A percentile compares a stretch with the other conserved stretches of the same genome.
These are phyloP conservation scores for Thelonectria rubi DNA, from an alignment of 2,329 filamentous ascomycete species.

Conservation along the genomic window DNA sequence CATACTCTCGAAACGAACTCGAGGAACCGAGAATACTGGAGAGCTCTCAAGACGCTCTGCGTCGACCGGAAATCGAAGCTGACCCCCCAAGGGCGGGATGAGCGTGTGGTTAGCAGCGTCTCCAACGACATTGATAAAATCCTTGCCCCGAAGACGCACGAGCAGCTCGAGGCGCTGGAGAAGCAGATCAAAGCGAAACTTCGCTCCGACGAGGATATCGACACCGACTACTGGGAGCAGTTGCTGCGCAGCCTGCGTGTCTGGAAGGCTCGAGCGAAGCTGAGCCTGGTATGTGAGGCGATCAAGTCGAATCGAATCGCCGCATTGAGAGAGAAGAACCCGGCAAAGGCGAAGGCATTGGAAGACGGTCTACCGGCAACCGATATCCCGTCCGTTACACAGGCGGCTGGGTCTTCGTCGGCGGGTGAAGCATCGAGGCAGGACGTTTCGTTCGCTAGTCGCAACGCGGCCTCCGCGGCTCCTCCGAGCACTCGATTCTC, in stretches of 20 bases:
- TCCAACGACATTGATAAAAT: conserved; percentile 88
- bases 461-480: conserved; percentile 51
- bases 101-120: conserved; percentile 82
- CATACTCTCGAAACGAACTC: conserved; percentile 80
- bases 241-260: conserved; percentile 83
- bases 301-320: conserved; percentile 76
- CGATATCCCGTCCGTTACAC: conserved; percentile 15
- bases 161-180: conserved; percentile 88
- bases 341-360: conserved; percentile 65
- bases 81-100: conserved; percentile 68
- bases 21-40: conserved; percentile 90
- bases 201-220: conserved; percentile 87
- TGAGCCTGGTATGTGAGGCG: conserved; percentile 79
- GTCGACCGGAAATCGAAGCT: conserved; percentile 76
- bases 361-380: conserved; percentile 23
- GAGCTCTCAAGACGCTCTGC: conserved; percentile 86
- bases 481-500: conserved; percentile 75
- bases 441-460: conserved; percentile 32
- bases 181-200: conserved; percentile 88
- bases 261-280: conserved; percentile 90
- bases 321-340: conserved; percentile 72
- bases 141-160: conserved; percentile 82
- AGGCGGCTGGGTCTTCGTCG: conserved; percentile 14
- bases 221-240: conserved; percentile 98
- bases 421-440: conserved; percentile 20